phyloP scores from a whole-genome alignment of 176 grass and related monocot genomes.

The Aegilops sharonensis region DNA sequence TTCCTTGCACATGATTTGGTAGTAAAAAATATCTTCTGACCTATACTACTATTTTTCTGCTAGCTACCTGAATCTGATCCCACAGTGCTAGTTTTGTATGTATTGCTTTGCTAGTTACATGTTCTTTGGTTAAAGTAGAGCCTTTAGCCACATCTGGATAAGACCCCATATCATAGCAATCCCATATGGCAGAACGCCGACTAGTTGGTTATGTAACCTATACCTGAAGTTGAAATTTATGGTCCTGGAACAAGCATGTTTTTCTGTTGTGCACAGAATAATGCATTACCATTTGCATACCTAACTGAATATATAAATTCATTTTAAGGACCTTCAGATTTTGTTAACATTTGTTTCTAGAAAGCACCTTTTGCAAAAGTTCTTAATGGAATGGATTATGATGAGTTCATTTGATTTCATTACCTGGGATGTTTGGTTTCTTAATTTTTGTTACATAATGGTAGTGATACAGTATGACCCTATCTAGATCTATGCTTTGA shows the following conservation, averaged over 20 bases:
- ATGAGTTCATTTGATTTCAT: too few species aligned
- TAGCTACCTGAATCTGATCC: not conserved
- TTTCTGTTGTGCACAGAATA: not conserved
- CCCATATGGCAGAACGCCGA: not conserved
- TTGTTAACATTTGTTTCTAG: too few species aligned
- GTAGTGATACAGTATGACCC: too few species aligned
- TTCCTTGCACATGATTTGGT: not conserved
- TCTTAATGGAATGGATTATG: too few species aligned
- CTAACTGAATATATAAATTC: not conserved
- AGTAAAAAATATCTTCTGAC: not conserved
- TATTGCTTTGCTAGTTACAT: constrained; percentile 16
- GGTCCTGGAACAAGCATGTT: not conserved
- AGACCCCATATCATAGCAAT: not conserved
- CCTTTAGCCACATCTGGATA: not conserved
- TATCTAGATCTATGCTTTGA: too few species aligned
- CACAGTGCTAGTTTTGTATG: not conserved
- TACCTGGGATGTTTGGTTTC: too few species aligned
- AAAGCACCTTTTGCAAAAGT: too few species aligned
- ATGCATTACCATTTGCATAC: not conserved
- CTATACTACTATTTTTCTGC: not conserved
- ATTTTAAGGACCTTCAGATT: not conserved
- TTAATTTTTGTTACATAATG: too few species aligned
- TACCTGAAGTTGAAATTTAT: not conserved
- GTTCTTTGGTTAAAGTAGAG: not conserved
- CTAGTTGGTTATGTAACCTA: not conserved